Evolutionary conservation across 164 flowering plant species (phyloP).

Genomic region (Dillenia suffruticosa): DNA sequence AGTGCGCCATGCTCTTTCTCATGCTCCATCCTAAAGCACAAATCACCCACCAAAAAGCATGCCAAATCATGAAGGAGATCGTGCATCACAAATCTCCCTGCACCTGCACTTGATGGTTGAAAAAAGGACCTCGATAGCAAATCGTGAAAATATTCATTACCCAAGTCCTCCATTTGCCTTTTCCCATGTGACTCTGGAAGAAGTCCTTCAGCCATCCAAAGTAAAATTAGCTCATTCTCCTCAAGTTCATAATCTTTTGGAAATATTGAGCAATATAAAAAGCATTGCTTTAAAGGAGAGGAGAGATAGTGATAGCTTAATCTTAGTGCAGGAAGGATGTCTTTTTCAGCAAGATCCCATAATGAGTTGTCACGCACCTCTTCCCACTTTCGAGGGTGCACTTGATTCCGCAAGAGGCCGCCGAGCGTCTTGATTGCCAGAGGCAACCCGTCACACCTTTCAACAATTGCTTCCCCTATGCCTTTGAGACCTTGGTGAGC

Average conservation of each 20-base stretch:
- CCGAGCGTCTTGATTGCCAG: not conserved
- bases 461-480: not conserved
- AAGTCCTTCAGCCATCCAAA: slow-evolving; percentile 1
- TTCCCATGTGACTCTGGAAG: not conserved
- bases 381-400: not conserved
- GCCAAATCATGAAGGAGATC: not conserved
- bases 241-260: not conserved
- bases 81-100: not conserved
- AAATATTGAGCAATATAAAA: not conserved
- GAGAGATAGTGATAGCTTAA: not conserved
- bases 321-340: not conserved
- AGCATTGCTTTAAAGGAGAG: not conserved
- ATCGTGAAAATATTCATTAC: not conserved
- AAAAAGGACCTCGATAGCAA: not conserved
- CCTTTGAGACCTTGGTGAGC: not conserved
- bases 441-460: not conserved
- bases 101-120: not conserved
- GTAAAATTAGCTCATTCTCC: not conserved
- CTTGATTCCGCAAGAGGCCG: not conserved
- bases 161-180: not conserved
- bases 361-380: not conserved
- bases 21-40: not conserved
- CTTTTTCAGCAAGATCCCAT: not conserved
- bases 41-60: not conserved
- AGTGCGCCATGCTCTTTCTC: not conserved